phyloP scores from a whole-genome alignment of 2,329 filamentous ascomycete genomes.

The Diaporthe aspalathi region DNA sequence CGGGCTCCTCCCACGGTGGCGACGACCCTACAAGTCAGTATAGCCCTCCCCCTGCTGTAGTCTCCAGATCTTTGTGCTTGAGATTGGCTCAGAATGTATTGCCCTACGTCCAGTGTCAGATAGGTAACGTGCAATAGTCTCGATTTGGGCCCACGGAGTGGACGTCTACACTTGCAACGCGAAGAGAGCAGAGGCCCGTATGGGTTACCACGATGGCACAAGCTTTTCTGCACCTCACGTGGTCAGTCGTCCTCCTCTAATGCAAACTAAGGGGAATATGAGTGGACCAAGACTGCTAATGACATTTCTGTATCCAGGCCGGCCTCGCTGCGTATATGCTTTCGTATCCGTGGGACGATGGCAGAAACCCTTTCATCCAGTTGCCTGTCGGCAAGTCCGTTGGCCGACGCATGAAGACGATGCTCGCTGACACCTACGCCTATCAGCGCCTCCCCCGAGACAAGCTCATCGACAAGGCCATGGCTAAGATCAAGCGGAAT shows the following conservation, averaged over 20 bases:
- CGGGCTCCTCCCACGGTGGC: too few relatives aligned
- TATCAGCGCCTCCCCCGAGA: conserved; percentile 30
- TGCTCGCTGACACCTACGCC: conserved; percentile 24
- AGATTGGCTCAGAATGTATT: too few relatives aligned
- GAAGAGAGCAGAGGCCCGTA: neutral
- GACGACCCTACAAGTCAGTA: too few relatives aligned
- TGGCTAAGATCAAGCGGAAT: neutral
- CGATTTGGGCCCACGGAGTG: conserved; percentile 28
- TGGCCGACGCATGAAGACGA: conserved; percentile 25
- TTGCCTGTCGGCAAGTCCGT: neutral
- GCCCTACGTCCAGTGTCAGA: too few relatives aligned
- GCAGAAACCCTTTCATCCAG: conserved; percentile 4
- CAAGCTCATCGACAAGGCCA: neutral
- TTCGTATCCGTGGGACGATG: conserved; percentile 16
- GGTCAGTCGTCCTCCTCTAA: neutral
- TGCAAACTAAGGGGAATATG: too few relatives aligned
- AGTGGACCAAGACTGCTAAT: neutral
- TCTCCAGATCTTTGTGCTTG: too few relatives aligned
- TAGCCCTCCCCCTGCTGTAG: too few relatives aligned
- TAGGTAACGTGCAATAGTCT: neutral
- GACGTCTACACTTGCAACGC: conserved; percentile 5
- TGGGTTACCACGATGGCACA: neutral
- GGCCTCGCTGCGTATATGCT: conserved; percentile 33
- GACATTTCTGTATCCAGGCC: neutral
- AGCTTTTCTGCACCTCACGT: conserved; percentile 20